Evolutionary conservation across 805 yeast species (phyloP).

Genomic region (Debaryomyces tyrocola): DNA sequence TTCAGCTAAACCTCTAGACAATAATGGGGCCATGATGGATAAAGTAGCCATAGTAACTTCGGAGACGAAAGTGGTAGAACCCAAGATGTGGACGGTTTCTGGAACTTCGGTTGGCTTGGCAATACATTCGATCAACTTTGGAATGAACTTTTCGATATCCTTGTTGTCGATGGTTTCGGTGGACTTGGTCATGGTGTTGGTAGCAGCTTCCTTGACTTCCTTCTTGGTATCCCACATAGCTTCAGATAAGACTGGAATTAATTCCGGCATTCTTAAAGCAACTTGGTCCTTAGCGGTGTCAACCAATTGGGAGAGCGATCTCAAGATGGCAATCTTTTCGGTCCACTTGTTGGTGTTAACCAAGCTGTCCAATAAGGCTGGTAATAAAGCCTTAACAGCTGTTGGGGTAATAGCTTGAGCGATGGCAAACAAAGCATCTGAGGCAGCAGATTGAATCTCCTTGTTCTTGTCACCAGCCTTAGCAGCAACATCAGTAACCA

Average conservation of each 20-base stretch:
- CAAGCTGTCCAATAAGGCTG: conserved; percentile 71
- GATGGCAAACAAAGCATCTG: conserved; percentile 73
- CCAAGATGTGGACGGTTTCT: conserved; percentile 97
- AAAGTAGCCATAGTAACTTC: conserved; percentile 99
- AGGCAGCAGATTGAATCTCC: conserved; percentile 71
- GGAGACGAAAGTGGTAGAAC: conserved; percentile 99
- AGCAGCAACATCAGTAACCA: conserved; percentile 67
- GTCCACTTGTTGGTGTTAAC: conserved; percentile 89
- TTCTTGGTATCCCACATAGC: conserved; percentile 99
- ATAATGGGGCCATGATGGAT: conserved; percentile 98
- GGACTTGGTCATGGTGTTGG: conserved; percentile 91
- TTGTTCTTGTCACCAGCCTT: conserved; percentile 90
- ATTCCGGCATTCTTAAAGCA: conserved; percentile 99
- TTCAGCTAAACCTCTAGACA: conserved; percentile 99
- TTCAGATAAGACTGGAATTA: conserved; percentile 97
- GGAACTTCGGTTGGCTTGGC: conserved; percentile 97
- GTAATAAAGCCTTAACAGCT: conserved; percentile 87
- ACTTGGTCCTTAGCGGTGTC: conserved; percentile 94
- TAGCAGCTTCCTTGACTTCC: conserved; percentile 97
- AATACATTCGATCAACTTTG: conserved; percentile 94
- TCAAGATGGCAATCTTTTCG: conserved; percentile 90
- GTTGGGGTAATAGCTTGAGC: conserved; percentile 86
- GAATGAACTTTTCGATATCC: conserved; percentile 99
- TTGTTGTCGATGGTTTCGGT: conserved; percentile 98
- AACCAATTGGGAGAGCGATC: conserved; percentile 82